Percentiles rank a stretch among this genome's conserved stretches.
phyloP scores from a whole-genome alignment of 2,329 filamentous ascomycete species.

The Byssochlamys sp. region DNA sequence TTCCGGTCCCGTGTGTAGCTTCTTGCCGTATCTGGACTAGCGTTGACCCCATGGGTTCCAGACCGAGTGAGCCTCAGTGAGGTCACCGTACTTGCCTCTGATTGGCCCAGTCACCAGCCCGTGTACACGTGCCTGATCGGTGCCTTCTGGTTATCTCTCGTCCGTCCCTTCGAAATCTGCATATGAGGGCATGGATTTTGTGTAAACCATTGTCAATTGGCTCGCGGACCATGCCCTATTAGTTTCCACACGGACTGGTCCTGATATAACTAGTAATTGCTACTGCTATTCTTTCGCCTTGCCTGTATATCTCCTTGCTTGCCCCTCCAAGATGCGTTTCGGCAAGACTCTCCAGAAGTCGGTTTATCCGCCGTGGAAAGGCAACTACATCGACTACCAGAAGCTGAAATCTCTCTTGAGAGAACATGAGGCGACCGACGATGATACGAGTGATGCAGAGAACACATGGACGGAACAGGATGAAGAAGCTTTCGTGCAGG shows the following conservation, averaged over 20 bases:
- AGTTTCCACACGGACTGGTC: neutral
- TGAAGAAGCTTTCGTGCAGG: constrained; percentile 86
- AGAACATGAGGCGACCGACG: constrained; percentile 54
- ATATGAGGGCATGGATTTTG: neutral
- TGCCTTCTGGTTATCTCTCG: neutral
- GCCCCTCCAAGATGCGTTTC: constrained; percentile 64
- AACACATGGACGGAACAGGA: constrained; percentile 80
- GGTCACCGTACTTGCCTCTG: neutral
- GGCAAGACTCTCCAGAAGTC: constrained; percentile 75
- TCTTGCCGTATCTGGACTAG: neutral
- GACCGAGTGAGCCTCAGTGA: neutral
- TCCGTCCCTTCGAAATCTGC: neutral
- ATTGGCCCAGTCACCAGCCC: neutral
- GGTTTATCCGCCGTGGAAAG: constrained; percentile 78
- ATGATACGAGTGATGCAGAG: constrained; percentile 43
- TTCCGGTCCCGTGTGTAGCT: neutral
- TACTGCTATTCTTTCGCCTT: neutral
- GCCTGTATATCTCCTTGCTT: constrained; percentile 1
- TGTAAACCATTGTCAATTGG: neutral
- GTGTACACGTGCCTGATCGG: neutral
- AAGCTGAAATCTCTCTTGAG: constrained; percentile 84
- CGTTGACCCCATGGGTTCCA: neutral
- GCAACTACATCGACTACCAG: constrained; percentile 87
- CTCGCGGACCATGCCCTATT: neutral
- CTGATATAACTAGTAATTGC: neutral